phyloP scores from a whole-genome alignment of 345 rosid genomes.

The Salix koriyanagi region DNA sequence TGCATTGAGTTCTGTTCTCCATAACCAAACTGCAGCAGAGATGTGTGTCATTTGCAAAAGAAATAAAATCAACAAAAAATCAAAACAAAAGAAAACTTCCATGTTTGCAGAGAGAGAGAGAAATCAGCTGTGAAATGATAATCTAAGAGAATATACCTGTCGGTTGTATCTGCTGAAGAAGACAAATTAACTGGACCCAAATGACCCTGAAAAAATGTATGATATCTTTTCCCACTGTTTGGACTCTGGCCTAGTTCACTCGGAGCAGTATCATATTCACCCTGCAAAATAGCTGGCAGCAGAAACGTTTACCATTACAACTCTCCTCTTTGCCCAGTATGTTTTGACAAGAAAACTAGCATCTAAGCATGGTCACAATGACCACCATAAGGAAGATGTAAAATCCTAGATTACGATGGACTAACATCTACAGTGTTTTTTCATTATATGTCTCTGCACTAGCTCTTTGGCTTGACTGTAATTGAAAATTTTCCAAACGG shows the following conservation, averaged over 20 bases:
- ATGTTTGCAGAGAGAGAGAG: background rate
- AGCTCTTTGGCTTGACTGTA: background rate
- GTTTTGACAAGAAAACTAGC: background rate
- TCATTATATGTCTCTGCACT: background rate
- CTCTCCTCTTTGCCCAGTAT: background rate
- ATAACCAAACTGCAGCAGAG: conserved; percentile 65
- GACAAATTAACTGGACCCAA: conserved; percentile 92
- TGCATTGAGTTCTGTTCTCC: conserved; percentile 94
- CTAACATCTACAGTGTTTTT: background rate
- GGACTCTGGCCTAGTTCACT: conserved; percentile 44
- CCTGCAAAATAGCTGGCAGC: conserved; percentile 65
- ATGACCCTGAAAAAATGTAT: conserved; percentile 78
- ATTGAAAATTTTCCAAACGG: background rate
- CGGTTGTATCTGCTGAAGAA: conserved; percentile 76
- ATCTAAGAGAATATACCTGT: conserved; percentile 45
- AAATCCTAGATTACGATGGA: background rate
- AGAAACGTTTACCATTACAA: conserved; percentile 14
- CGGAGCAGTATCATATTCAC: conserved; percentile 53
- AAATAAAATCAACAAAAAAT: background rate
- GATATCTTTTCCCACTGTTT: conserved; percentile 55
- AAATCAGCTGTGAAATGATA: background rate
- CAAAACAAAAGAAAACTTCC: background rate
- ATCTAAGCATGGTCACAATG: background rate
- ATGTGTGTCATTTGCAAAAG: background rate
- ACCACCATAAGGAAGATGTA: conserved; percentile 3